phyloP scores from a whole-genome alignment of 2,329 filamentous ascomycete genomes.

The Aspergillus hiratsukae region DNA sequence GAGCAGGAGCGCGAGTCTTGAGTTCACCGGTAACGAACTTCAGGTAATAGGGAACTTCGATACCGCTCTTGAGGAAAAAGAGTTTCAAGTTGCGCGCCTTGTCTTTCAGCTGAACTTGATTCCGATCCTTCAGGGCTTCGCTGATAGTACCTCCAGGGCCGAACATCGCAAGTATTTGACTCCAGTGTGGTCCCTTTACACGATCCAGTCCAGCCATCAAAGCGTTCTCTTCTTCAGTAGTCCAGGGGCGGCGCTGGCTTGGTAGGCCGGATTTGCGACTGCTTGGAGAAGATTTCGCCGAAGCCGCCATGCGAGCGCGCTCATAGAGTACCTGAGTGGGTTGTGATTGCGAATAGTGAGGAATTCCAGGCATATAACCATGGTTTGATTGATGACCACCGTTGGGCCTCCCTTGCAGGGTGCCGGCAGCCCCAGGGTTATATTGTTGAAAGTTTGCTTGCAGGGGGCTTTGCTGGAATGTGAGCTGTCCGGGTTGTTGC shows the following conservation, averaged over 20 bases:
- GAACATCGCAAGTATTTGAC: constrained; percentile 80
- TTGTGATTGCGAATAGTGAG: constrained; percentile 45
- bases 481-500: constrained; percentile 27
- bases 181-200: constrained; percentile 90
- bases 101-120: constrained; percentile 88
- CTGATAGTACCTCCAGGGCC: constrained; percentile 74
- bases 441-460: constrained; percentile 41
- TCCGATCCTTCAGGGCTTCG: constrained; percentile 79
- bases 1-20: constrained; percentile 73
- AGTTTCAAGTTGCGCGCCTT: constrained; percentile 87
- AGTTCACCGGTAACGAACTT: constrained; percentile 85
- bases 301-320: constrained; percentile 52
- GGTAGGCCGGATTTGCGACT: constrained; percentile 50
- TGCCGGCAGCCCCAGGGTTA: constrained; percentile 29
- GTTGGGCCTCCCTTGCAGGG: constrained; percentile 27
- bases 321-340: constrained; percentile 56
- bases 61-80: constrained; percentile 86
- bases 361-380: constrained; percentile 43
- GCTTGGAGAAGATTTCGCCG: constrained; percentile 51
- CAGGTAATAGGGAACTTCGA: constrained; percentile 83
- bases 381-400: constrained; percentile 33
- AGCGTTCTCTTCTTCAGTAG: constrained; percentile 81
- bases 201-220: constrained; percentile 83
- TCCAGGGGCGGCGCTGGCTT: constrained; percentile 72
- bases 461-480: constrained; percentile 38